Evolutionary conservation across 768 basidiomycete species (phyloP), one percentile per base, ranked within the genome.

Genomic region (Leccinum pellstonianum): DNA sequence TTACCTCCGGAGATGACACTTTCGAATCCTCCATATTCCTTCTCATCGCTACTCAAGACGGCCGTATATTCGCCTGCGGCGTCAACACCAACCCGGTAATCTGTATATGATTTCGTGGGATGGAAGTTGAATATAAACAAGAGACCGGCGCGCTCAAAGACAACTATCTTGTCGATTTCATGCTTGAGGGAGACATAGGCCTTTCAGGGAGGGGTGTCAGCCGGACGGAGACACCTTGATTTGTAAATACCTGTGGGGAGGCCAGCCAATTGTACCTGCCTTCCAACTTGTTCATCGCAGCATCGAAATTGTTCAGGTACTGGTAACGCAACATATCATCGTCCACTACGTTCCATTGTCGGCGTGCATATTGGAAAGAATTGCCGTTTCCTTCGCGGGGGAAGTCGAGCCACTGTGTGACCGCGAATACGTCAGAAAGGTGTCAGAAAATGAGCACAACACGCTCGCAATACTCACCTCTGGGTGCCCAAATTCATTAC

Each of bases 61-160:
- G 93, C 82, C 52, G 77, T 79, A 75, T 98, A 98, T 74, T 95
- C 86, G 10, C 97, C 97, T 27, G 90, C 76, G 52, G 75, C 82
- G 37, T 98, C 88, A 21, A 96, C 85, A 5, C 97, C 97, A 54
- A 98, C 87, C 51, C 95, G 86, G 75, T 98, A 99, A 74, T 98
- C 94, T 49, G 87, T 85, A 78, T 87, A 99, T 60, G 94, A 96
- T 43, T 91, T 74, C n/a, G 83, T 85, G 5, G 93, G 87, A 78
- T 98, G 87, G 82, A 98, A 96, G 77, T 99, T 98, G 84, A 97
- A 98, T 66, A 98, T 81, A 79, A 98, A 99, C 49, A 99, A 77
- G 47, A 98, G 81, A 33, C 93, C 91, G 19, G 91, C 95, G 54
- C 97, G 90, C 79, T 99, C 97, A 71, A 86, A 98, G 6, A 91